Evolutionary conservation across 495 filamentous ascomycete species (phyloP), one percentile per base, ranked within the genome.

Genomic region (Penicillium cataractarum): DNA sequence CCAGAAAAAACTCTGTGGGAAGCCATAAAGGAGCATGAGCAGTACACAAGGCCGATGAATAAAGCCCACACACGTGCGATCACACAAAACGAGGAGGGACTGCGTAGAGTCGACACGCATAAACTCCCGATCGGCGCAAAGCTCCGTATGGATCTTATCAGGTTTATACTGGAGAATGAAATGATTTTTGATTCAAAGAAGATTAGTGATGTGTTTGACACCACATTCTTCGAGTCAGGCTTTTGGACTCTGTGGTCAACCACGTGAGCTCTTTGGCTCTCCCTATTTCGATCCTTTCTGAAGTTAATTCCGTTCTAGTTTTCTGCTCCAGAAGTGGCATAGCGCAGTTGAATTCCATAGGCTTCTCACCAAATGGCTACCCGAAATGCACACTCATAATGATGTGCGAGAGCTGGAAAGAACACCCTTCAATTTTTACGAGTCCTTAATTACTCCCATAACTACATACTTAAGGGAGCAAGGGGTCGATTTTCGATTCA

Each of bases 321-420:
- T 74, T 58, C 71, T 66, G 8, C 72, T 81, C 22, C 71, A 77
- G 52, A 67, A 71, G 2, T 75, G 72, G 69, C 78, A 81, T 59
- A 75, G 72, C 24, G 76, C 73, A 6, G 32, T 35, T 27, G 50
- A 61, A 22, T 61, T 61, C 35, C 58, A 51, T 51, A 4, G 48
- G 10, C 50, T 27, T 17, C 26, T 44, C 12, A 17, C 22, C 27
- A 40, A 54, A 42, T 40, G 37, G 50, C 33, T 46, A 17, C 49
- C 48, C 13, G 58, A 54, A 48, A n/a, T 26, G 22, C 48, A 21
- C 26, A 21, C 17, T 21, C 35, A 40, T 13, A 29, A 42, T 13
- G 21, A 54, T 21, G 12, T 29, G 8, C 54, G 54, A 40, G 33
- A 24, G 3, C 32, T 61, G 13, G 58, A 61, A 7, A 40, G 49